phyloP scores from a whole-genome alignment of 257 asterid genomes.

The Euphrasia confusa region DNA sequence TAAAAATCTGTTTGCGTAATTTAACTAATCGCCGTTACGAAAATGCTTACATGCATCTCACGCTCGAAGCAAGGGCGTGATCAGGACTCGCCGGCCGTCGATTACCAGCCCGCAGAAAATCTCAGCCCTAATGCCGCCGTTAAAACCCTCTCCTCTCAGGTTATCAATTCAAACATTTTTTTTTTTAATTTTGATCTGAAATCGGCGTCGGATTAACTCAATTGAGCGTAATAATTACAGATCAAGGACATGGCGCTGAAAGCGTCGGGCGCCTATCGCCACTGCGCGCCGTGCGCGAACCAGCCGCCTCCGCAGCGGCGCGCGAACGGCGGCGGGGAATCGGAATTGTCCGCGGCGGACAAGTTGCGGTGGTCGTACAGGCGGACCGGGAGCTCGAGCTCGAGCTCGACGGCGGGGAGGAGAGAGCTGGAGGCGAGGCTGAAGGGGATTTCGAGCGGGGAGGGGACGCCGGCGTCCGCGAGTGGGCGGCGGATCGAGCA shows the following conservation, averaged over 20 bases:
- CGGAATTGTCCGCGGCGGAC: conserved; percentile 47
- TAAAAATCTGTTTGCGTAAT: too few species aligned
- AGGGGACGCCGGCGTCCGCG: conserved; percentile 86
- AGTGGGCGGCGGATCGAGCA: conserved; percentile 59
- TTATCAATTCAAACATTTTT: conserved; percentile 10
- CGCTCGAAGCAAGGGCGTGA: conserved; percentile 58
- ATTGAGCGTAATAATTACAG: conserved; percentile 26
- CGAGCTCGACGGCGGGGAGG: conserved; percentile 70
- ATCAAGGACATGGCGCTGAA: conserved; percentile 94
- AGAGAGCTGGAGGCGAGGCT: conserved; percentile 85
- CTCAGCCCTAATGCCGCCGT: conserved; percentile 34
- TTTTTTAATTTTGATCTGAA: background rate
- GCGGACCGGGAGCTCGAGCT: conserved; percentile 79
- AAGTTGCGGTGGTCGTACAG: conserved; percentile 78
- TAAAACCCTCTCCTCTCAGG: conserved; percentile 78
- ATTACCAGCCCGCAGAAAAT: conserved; percentile 30
- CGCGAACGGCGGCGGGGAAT: conserved; percentile 34
- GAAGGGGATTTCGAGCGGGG: conserved; percentile 91
- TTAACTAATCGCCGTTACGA: conserved; percentile 3
- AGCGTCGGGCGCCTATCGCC: conserved; percentile 91
- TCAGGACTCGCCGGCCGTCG: conserved; percentile 34
- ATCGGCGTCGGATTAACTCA: too few species aligned
- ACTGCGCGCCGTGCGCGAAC: conserved; percentile 70
- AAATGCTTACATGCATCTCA: conserved; percentile 96
- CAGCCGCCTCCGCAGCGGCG: conserved; percentile 37